phyloP scores from a whole-genome alignment of 352 stramenopile genomes.

The Globisporangium iwayamae region DNA sequence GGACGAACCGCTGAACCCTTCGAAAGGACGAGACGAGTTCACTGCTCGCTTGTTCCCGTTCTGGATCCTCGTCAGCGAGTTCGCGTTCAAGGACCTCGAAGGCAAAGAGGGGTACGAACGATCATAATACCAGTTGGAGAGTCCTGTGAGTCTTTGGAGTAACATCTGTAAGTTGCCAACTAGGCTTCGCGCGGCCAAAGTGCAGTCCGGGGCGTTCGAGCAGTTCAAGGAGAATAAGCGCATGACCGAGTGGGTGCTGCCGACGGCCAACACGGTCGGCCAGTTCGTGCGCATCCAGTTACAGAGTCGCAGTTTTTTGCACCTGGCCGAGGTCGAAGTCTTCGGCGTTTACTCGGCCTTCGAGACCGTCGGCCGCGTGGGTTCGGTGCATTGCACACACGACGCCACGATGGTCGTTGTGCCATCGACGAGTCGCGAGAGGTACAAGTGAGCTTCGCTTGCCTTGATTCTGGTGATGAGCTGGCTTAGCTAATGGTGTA shows the following conservation, averaged over 20 bases:
- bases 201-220: slow-evolving; percentile 73
- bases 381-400: slow-evolving; percentile 73
- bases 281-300: slow-evolving; percentile 87
- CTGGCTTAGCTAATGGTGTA: no score
- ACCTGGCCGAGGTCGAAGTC: slow-evolving; percentile 90
- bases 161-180: not conserved
- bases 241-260: slow-evolving; percentile 87
- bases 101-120: slow-evolving; percentile 61
- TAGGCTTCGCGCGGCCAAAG: slow-evolving; percentile 79
- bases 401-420: slow-evolving; percentile 89
- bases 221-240: slow-evolving; percentile 74
- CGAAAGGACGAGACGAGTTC: slow-evolving; percentile 69
- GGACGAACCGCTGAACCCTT: slow-evolving; percentile 84
- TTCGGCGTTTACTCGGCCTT: slow-evolving; percentile 87
- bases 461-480: no score
- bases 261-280: slow-evolving; percentile 75
- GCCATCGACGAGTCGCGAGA: slow-evolving; percentile 54
- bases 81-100: slow-evolving; percentile 77
- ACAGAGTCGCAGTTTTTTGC: slow-evolving; percentile 86
- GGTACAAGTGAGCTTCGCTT: slow-evolving; percentile 21
- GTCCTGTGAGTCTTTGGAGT: not conserved
- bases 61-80: slow-evolving; percentile 91
- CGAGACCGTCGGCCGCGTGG: slow-evolving; percentile 81
- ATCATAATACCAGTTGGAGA: not conserved
- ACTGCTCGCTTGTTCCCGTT: slow-evolving; percentile 85